These are phyloP conservation scores for Clavaria fumosa DNA, from an alignment of 768 basidiomycete genomes.

Conservation along the genomic window DNA sequence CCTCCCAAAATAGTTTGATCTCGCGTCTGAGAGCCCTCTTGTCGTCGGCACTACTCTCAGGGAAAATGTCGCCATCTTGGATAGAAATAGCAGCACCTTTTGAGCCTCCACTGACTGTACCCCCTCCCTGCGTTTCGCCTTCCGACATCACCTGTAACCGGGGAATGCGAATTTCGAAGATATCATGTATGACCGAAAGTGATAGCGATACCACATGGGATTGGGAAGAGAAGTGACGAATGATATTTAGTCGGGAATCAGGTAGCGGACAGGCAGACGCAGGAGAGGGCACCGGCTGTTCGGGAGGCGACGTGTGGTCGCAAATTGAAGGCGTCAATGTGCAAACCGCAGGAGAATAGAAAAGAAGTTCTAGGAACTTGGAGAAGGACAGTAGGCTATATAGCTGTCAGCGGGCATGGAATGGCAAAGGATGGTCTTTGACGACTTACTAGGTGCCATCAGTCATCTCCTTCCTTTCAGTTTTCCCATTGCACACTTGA, in stretches of 20 bases:
- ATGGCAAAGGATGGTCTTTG: neutral
- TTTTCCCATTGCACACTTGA: constrained; percentile 26
- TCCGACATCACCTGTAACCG: constrained; percentile 26
- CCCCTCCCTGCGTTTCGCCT: neutral
- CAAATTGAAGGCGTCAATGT: constrained; percentile 27
- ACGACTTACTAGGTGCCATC: constrained; percentile 38
- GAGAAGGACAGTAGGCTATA: constrained; percentile 37
- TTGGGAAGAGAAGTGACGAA: neutral
- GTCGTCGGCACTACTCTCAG: neutral
- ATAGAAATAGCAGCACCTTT: no score
- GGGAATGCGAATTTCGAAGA: constrained; percentile 49
- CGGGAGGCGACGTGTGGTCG: constrained; percentile 24
- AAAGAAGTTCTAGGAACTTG: constrained; percentile 39
- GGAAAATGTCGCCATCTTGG: neutral
- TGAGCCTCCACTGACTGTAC: no score
- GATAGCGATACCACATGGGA: neutral
- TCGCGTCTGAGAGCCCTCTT: constrained; percentile 39
- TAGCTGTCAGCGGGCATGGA: constrained; percentile 2
- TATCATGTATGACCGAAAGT: constrained; percentile 17
- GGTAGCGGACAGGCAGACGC: neutral
- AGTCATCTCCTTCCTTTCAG: constrained; percentile 22
- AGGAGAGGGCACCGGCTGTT: neutral
- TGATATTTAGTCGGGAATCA: constrained; percentile 8
- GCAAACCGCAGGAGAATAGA: constrained; percentile 29
- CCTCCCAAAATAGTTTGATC: constrained; percentile 55